phyloP scores from a whole-genome alignment of 148 eudicot genomes.

The Spergularia bocconei region DNA sequence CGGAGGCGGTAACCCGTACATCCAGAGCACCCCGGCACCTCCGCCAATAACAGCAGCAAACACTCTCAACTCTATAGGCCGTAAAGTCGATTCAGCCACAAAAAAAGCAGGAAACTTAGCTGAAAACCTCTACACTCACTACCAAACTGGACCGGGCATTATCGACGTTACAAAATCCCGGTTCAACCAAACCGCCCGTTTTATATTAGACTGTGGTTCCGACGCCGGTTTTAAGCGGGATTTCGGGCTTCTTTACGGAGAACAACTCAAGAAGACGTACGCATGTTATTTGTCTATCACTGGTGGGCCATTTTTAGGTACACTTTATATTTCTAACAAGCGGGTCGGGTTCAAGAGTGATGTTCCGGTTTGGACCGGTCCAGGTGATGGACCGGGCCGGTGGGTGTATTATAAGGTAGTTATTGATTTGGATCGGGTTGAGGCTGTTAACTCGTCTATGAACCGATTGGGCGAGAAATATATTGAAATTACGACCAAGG shows the following conservation, averaged over 20 bases:
- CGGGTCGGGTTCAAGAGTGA: slow-evolving; percentile 53
- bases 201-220: slow-evolving; percentile 50
- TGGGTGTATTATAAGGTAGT: slow-evolving; percentile 36
- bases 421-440: slow-evolving; percentile 22
- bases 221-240: slow-evolving; percentile 38
- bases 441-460: slow-evolving; percentile 18
- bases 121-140: slow-evolving; percentile 43
- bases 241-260: slow-evolving; percentile 39
- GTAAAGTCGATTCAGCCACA: slow-evolving; percentile 30
- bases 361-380: slow-evolving; percentile 32
- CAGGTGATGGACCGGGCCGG: slow-evolving; percentile 12
- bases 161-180: slow-evolving; percentile 40
- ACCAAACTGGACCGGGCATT: slow-evolving; percentile 43
- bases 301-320: slow-evolving; percentile 49
- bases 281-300: slow-evolving; percentile 52
- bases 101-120: slow-evolving; percentile 36
- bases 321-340: slow-evolving; percentile 36
- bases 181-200: slow-evolving; percentile 43
- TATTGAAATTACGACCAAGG: slow-evolving; percentile 27
- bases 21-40: slow-evolving; percentile 24
- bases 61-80: slow-evolving; percentile 23
- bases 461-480: slow-evolving; percentile 29
- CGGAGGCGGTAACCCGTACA: slow-evolving; percentile 9
- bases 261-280: slow-evolving; percentile 35
- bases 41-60: slow-evolving; percentile 19